These are phyloP conservation scores for Metschnikowia santaceciliae DNA, from an alignment of 805 yeast species.

Conservation along the genomic window DNA sequence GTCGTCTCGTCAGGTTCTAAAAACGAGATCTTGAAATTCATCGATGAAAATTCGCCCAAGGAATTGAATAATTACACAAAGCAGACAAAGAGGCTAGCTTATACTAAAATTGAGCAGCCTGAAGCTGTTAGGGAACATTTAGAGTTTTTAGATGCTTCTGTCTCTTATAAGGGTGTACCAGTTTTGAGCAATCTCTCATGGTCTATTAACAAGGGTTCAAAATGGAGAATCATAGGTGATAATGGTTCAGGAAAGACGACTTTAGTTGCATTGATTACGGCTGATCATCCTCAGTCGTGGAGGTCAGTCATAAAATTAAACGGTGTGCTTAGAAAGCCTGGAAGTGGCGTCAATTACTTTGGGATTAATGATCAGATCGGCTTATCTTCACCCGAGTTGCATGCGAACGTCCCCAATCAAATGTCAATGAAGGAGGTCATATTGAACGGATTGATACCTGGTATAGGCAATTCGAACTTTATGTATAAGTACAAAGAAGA, in stretches of 20 bases:
- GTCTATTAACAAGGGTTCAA: slow-evolving; percentile 66
- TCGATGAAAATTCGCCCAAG: not conserved
- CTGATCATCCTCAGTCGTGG: slow-evolving; percentile 98
- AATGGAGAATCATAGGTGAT: slow-evolving; percentile 85
- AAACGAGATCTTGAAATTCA: slow-evolving; percentile 17
- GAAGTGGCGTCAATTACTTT: slow-evolving; percentile 67
- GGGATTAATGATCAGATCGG: slow-evolving; percentile 79
- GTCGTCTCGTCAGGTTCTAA: slow-evolving; percentile 47
- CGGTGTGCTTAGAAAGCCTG: slow-evolving; percentile 69
- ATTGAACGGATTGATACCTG: slow-evolving; percentile 59
- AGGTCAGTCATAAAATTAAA: slow-evolving; percentile 58
- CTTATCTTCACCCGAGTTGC: slow-evolving; percentile 87
- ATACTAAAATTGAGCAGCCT: not conserved
- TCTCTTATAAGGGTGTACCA: slow-evolving; percentile 60
- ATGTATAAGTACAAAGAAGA: slow-evolving; percentile 38
- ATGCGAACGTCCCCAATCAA: slow-evolving; percentile 68
- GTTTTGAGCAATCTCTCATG: slow-evolving; percentile 61
- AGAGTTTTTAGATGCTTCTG: slow-evolving; percentile 57
- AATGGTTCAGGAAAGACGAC: slow-evolving; percentile 96
- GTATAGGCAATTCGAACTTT: slow-evolving; percentile 58
- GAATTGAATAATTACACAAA: not conserved
- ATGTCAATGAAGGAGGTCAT: slow-evolving; percentile 55
- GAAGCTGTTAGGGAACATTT: slow-evolving; percentile 16
- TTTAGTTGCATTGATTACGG: slow-evolving; percentile 73
- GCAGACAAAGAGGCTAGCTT: not conserved